Base-by-base conservation (phyloP, 2,329 filamentous ascomycete genomes). In the Arthrobotrys pseudoclavata region DNA sequence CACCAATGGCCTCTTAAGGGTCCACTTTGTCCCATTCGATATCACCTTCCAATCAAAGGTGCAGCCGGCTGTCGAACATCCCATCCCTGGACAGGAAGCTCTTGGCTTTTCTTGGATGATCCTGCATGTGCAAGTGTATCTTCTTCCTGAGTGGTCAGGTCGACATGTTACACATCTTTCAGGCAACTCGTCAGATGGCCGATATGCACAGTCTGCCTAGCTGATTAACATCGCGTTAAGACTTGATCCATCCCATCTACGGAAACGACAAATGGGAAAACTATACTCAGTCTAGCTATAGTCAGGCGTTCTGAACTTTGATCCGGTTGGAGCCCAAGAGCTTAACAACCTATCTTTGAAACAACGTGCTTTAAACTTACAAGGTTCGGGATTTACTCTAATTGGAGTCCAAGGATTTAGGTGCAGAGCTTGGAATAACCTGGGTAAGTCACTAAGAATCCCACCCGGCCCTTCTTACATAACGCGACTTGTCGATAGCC, bases 81-180 rank as follows among this genome's bases (percentile, higher is more conserved):
- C 50, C 22, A 62, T 68, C 62, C 70, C 70, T 40, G 67, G 63
- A 75, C 70, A 69, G 53, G 70, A 69, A 64, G 66, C 12, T 60
- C 61, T 70, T 69, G 66, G 66, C 57, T 34, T 45, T 45, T 50
- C 66, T 76, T 66, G 72, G 66, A 66, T 50, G 29, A 70, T 66
- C 42, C 34, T 29, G 47, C 64, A 57, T 61, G 66, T 53, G 72
- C 63, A 52, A 40, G 57, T 47, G 57, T 34, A 76, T 76, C 60
- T 70, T 76, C 66, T 66, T 24, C 72, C 60, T 66, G 66, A 76
- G 50, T 76, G 72, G 72, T 76, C 72, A 76, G 52, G 72, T 69
- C 57, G 22, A 22, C 66, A 57, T 55, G 72, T 76, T 64, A 60
- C 66, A 64, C 40, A 29, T 69, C 15, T 66, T 76, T 76, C 55